These are phyloP conservation scores for Conringia planisiliqua DNA, from an alignment of 345 rosid species.

Conservation along the genomic window DNA sequence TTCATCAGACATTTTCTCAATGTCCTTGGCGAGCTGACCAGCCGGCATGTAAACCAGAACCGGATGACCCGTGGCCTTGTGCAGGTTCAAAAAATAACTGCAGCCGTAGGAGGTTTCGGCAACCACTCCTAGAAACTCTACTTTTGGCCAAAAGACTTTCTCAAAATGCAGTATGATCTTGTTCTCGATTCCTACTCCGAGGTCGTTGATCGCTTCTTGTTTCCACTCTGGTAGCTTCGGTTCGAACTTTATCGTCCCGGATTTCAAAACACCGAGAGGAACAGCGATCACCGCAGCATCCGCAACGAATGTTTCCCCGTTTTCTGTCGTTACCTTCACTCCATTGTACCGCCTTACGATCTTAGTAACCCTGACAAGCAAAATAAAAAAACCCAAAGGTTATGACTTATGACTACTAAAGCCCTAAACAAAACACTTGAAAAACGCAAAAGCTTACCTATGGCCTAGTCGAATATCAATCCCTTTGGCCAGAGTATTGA, in stretches of 20 bases:
- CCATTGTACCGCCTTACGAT: slow-evolving; percentile 65
- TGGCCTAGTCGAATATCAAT: slow-evolving; percentile 80
- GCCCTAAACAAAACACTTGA: neutral
- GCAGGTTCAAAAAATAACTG: slow-evolving; percentile 96
- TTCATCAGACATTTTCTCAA: slow-evolving; percentile 97
- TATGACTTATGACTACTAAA: neutral
- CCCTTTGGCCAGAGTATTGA: slow-evolving; percentile 93
- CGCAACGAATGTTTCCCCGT: slow-evolving; percentile 63
- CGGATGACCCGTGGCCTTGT: slow-evolving; percentile 87
- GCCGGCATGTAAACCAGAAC: slow-evolving; percentile 98
- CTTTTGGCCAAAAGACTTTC: slow-evolving; percentile 95
- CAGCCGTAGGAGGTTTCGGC: slow-evolving; percentile 84
- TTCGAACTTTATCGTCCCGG: slow-evolving; percentile 60
- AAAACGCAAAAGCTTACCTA: slow-evolving; percentile 43
- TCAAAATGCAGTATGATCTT: slow-evolving; percentile 78
- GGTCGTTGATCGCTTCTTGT: slow-evolving; percentile 79
- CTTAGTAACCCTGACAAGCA: slow-evolving; percentile 58
- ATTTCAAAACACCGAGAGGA: slow-evolving; percentile 88
- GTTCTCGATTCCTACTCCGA: slow-evolving; percentile 94
- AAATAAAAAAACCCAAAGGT: neutral
- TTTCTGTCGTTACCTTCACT: slow-evolving; percentile 76
- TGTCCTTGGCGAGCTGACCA: slow-evolving; percentile 93
- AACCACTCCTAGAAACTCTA: slow-evolving; percentile 94
- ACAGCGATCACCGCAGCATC: slow-evolving; percentile 81
- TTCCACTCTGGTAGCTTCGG: slow-evolving; percentile 94